Conservation (phyloP, 2,329 filamentous ascomycete genomes). For the Penicillium nordicum region DNA sequence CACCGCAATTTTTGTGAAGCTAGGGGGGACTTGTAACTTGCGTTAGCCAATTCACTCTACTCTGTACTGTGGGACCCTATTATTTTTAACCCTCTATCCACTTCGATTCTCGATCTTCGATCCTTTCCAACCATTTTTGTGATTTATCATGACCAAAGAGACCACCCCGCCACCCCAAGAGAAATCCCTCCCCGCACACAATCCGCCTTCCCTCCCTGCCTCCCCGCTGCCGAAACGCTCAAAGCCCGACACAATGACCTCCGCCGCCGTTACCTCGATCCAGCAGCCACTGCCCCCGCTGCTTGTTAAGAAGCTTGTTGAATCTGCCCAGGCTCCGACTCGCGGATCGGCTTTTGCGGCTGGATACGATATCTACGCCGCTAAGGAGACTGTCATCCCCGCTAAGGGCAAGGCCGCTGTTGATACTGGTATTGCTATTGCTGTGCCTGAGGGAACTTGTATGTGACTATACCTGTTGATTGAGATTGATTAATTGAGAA, state of each 20-base stretch:
- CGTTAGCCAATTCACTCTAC: neutral
- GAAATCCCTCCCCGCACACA: slow-evolving; percentile 32
- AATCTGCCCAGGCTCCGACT: slow-evolving; percentile 76
- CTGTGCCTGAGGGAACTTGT: slow-evolving; percentile 88
- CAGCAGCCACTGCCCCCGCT: slow-evolving; percentile 57
- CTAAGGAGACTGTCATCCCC: slow-evolving; percentile 71
- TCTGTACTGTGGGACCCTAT: neutral
- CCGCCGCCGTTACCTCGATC: slow-evolving; percentile 36
- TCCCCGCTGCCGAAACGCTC: slow-evolving; percentile 78
- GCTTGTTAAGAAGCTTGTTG: slow-evolving; percentile 82
- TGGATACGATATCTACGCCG: slow-evolving; percentile 87
- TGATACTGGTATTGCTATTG: slow-evolving; percentile 86
- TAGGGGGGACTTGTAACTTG: slow-evolving; percentile 4
- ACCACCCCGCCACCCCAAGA: slow-evolving; percentile 37
- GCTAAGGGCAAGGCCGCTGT: slow-evolving; percentile 80
- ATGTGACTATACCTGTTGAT: slow-evolving; percentile 36
- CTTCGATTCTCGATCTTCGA: neutral
- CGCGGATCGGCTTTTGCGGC: slow-evolving; percentile 86
- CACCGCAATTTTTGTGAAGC: slow-evolving; percentile 22
- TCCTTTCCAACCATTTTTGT: neutral
- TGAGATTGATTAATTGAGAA: neutral
- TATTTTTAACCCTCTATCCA: neutral
- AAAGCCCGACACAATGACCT: slow-evolving; percentile 54
- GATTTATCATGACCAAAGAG: slow-evolving; percentile 43
- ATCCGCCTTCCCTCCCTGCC: slow-evolving; percentile 59